A percentile compares a stretch with the other conserved stretches of the same genome.
Conservation (phyloP, 2,329 filamentous ascomycete genomes). For the Pseudogymnoascus sp. region DNA sequence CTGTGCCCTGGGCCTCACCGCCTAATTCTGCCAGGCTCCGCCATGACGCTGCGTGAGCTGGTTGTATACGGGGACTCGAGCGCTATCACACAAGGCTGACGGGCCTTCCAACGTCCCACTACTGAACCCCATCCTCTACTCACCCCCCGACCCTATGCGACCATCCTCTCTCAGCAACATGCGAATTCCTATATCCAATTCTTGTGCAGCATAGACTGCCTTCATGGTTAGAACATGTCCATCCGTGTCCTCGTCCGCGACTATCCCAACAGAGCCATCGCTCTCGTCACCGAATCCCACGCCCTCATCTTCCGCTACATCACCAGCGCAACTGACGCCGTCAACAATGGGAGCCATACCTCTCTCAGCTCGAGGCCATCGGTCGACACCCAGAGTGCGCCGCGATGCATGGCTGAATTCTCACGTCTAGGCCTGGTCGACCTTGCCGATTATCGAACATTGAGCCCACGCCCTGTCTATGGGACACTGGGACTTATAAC, state of each 20-base stretch:
- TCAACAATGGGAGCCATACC: slow-evolving; percentile 49
- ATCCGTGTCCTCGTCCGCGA: slow-evolving; percentile 53
- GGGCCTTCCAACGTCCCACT: background rate
- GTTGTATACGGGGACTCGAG: background rate
- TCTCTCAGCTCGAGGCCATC: slow-evolving; percentile 41
- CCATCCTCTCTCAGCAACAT: background rate
- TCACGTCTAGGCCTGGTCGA: slow-evolving; percentile 53
- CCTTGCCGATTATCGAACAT: slow-evolving; percentile 64
- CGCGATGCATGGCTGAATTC: slow-evolving; percentile 79
- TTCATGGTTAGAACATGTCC: slow-evolving; percentile 21
- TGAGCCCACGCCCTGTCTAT: slow-evolving; percentile 66
- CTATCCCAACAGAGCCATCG: slow-evolving; percentile 77
- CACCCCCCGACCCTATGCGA: background rate
- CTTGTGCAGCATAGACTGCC: background rate
- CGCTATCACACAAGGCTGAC: background rate
- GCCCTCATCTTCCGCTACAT: slow-evolving; percentile 77
- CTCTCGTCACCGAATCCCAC: slow-evolving; percentile 69
- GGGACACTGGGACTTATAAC: slow-evolving; percentile 86
- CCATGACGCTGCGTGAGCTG: background rate
- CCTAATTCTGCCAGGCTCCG: background rate
- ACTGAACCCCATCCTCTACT: background rate
- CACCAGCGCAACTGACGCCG: slow-evolving; percentile 43
- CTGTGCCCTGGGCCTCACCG: background rate
- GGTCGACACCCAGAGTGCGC: slow-evolving; percentile 22
- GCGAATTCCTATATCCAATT: background rate